phyloP scores from a whole-genome alignment of 257 asterid species.

The Solanum medicagineum region DNA sequence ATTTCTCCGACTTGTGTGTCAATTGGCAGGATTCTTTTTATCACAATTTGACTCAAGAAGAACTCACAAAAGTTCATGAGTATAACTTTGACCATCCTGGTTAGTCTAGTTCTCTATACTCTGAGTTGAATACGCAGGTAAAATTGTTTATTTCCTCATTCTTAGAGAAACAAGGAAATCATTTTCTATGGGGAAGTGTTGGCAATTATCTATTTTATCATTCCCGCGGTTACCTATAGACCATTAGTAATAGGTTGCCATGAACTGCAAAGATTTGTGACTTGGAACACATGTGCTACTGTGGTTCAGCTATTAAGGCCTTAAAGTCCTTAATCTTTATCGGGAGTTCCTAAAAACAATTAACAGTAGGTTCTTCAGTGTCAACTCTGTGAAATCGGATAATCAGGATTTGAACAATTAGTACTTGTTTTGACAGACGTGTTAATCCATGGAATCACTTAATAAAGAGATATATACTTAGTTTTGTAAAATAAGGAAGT shows the following conservation, averaged over 20 bases:
- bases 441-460: neutral
- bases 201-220: neutral
- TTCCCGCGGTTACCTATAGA: neutral
- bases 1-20: neutral
- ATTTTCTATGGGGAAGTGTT: neutral
- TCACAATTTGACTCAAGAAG: slow-evolving; percentile 74
- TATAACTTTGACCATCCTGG: slow-evolving; percentile 99
- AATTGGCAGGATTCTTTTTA: slow-evolving; percentile 85
- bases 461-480: neutral
- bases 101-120: slow-evolving; percentile 16
- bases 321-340: neutral
- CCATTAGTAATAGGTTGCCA: neutral
- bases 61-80: slow-evolving; percentile 78
- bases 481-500: neutral
- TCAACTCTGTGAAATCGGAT: neutral
- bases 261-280: neutral
- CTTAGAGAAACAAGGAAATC: neutral
- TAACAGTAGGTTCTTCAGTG: neutral
- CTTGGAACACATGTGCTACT: neutral
- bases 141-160: neutral
- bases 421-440: neutral
- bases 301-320: neutral
- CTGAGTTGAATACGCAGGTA: neutral
- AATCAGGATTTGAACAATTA: neutral
- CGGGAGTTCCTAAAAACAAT: neutral